Evolutionary conservation across 23 red algal genomes (phyloP).

Genomic region (Gracilaria domingensis): DNA sequence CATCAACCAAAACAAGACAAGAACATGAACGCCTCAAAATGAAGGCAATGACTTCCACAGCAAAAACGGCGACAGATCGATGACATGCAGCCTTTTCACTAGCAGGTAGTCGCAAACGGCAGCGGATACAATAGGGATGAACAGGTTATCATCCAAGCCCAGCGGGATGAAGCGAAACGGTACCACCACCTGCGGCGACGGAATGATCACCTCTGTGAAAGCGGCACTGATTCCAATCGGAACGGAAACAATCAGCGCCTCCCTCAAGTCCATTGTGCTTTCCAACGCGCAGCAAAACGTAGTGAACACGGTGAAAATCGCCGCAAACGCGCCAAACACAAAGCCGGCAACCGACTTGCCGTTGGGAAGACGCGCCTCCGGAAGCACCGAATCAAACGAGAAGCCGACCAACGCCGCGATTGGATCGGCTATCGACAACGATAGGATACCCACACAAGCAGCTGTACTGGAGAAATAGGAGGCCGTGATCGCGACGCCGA

Average conservation of each 20-base stretch:
- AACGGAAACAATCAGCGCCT: conserved; percentile 21
- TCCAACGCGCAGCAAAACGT: neutral
- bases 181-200: conserved; percentile 39
- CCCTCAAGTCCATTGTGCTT: neutral
- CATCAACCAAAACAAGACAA: neutral
- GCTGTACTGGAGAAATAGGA: conserved; percentile 28
- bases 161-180: conserved; percentile 27
- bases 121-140: conserved; percentile 61
- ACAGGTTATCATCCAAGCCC: conserved; percentile 68
- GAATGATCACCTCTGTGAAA: conserved; percentile 60
- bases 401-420: conserved; percentile 57
- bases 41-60: neutral
- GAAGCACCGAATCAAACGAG: neutral
- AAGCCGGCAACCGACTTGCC: conserved; percentile 65
- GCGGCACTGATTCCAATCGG: conserved; percentile 23
- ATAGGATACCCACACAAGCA: conserved; percentile 51
- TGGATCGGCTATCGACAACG: conserved; percentile 46
- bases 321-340: conserved; percentile 36
- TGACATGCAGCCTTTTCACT: neutral
- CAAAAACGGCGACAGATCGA: conserved; percentile 40
- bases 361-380: conserved; percentile 32
- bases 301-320: conserved; percentile 11
- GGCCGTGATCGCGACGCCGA: conserved; percentile 43
- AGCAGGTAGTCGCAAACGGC: conserved; percentile 11
- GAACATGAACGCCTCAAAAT: neutral